These are phyloP conservation scores for Cephalotrichum gorgonifer DNA, from an alignment of 2,329 filamentous ascomycete species.

Conservation along the genomic window DNA sequence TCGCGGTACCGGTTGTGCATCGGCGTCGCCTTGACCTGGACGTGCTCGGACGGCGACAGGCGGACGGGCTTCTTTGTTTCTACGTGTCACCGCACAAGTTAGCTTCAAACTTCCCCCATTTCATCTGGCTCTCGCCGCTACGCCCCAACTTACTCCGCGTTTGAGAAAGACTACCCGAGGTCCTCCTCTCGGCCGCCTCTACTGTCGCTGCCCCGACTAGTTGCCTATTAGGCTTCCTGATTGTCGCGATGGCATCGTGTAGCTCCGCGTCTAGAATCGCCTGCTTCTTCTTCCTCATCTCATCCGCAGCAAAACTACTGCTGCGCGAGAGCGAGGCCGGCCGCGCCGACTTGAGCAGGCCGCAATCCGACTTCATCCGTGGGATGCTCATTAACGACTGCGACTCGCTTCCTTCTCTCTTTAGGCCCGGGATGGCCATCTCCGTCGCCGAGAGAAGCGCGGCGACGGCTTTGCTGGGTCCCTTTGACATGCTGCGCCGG, in stretches of 20 bases:
- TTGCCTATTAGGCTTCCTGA: slow-evolving; percentile 67
- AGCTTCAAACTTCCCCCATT: slow-evolving; percentile 11
- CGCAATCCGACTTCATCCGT: slow-evolving; percentile 26
- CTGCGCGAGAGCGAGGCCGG: slow-evolving; percentile 24
- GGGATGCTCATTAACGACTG: slow-evolving; percentile 37
- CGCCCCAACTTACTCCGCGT: slow-evolving; percentile 36
- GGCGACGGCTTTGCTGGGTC: slow-evolving; percentile 46
- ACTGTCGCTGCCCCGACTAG: slow-evolving; percentile 57
- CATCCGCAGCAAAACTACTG: slow-evolving; percentile 39
- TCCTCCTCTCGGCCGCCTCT: slow-evolving; percentile 55
- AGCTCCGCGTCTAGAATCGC: slow-evolving; percentile 60
- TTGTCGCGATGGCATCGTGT: slow-evolving; percentile 59
- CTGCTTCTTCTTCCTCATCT: slow-evolving; percentile 53
- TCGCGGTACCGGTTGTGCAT: slow-evolving; percentile 34
- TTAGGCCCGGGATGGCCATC: slow-evolving; percentile 48
- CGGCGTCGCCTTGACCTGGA: slow-evolving; percentile 49
- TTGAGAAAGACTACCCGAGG: slow-evolving; percentile 32
- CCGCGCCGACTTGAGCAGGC: slow-evolving; percentile 23
- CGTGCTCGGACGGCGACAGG: slow-evolving; percentile 21
- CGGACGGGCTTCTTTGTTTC: slow-evolving; percentile 42
- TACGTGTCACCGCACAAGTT: slow-evolving; percentile 17
- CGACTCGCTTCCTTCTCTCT: slow-evolving; percentile 58
- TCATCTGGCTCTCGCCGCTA: background rate
- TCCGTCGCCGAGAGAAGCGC: slow-evolving; percentile 61
- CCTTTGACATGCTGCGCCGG: slow-evolving; percentile 43